Evolutionary conservation across 106 monocot genomes (phyloP).

Genomic region (Dendrobium nobile): DNA sequence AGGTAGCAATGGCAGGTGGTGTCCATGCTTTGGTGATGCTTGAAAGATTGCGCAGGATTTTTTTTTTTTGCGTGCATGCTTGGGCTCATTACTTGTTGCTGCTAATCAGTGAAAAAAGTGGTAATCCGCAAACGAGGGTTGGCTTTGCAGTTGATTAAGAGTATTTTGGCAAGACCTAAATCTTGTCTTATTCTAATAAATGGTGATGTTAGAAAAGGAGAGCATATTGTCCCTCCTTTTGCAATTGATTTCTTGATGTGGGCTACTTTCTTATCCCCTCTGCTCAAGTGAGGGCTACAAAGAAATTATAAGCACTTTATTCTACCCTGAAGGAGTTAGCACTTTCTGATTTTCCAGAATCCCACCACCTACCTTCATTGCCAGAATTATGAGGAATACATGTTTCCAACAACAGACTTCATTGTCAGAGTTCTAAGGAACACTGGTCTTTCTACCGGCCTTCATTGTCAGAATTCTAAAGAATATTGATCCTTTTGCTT

Average conservation of each 20-base stretch:
- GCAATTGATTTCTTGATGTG: constrained; percentile 24
- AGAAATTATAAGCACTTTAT: too few species aligned
- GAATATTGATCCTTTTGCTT: too few species aligned
- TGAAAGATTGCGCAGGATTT: constrained; percentile 72
- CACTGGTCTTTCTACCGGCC: too few species aligned
- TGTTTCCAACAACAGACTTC: too few species aligned
- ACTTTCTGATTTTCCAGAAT: too few species aligned
- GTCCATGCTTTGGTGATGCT: constrained; percentile 91
- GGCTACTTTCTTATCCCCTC: background rate
- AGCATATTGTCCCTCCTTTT: constrained; percentile 76
- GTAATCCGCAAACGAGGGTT: constrained; percentile 36
- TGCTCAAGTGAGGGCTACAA: constrained; percentile 38
- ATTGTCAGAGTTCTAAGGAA: too few species aligned
- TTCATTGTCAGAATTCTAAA: too few species aligned
- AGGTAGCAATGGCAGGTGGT: constrained; percentile 82
- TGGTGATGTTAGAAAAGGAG: constrained; percentile 88
- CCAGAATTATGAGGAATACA: too few species aligned
- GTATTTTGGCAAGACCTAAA: constrained; percentile 43
- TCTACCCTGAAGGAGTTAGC: too few species aligned
- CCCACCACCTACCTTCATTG: too few species aligned
- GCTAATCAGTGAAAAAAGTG: constrained; percentile 31
- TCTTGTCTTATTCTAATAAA: constrained; percentile 66
- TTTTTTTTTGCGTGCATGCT: constrained; percentile 34
- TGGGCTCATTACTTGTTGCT: constrained; percentile 52
- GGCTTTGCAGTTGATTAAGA: too few species aligned